phyloP scores from a whole-genome alignment of 305 asterid genomes.

The Plantago coronopus region DNA sequence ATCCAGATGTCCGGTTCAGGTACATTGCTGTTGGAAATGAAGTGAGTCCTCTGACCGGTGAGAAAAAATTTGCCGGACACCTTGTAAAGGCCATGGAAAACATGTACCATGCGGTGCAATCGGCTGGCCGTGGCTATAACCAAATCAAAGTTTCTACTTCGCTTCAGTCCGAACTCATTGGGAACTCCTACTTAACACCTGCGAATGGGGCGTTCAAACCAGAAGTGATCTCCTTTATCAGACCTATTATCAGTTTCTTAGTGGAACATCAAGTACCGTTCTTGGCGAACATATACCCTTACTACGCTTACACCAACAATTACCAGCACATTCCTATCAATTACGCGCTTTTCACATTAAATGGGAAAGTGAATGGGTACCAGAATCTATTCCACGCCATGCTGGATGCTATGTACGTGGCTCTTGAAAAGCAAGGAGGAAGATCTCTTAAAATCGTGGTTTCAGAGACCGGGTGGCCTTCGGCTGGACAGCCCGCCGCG shows the following conservation, averaged over 20 bases:
- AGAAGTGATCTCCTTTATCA: slow-evolving; percentile 22
- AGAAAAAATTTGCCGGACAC: slow-evolving; percentile 15
- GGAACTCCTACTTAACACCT: slow-evolving; percentile 41
- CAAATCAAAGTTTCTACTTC: slow-evolving; percentile 41
- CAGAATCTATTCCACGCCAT: slow-evolving; percentile 40
- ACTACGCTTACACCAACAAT: slow-evolving; percentile 24
- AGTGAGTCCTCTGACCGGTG: slow-evolving; percentile 23
- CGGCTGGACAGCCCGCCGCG: slow-evolving; percentile 26
- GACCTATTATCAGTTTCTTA: slow-evolving; percentile 29
- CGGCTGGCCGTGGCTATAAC: slow-evolving; percentile 31
- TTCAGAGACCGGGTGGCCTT: slow-evolving; percentile 46
- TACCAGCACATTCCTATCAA: neutral
- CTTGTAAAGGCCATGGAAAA: slow-evolving; percentile 43
- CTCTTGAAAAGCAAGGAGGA: slow-evolving; percentile 30
- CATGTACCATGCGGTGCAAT: slow-evolving; percentile 32
- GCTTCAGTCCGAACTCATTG: slow-evolving; percentile 34
- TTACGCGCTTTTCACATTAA: slow-evolving; percentile 29
- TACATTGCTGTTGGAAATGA: slow-evolving; percentile 65
- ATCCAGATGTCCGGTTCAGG: slow-evolving; percentile 33
- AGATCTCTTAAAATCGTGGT: slow-evolving; percentile 29
- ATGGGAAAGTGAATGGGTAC: slow-evolving; percentile 27
- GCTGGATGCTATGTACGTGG: slow-evolving; percentile 32
- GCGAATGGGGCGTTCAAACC: slow-evolving; percentile 33
- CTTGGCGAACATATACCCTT: slow-evolving; percentile 36
- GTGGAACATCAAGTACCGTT: slow-evolving; percentile 21